Conservation (phyloP, 1,139 yeast species). For the Candida anutae region DNA sequence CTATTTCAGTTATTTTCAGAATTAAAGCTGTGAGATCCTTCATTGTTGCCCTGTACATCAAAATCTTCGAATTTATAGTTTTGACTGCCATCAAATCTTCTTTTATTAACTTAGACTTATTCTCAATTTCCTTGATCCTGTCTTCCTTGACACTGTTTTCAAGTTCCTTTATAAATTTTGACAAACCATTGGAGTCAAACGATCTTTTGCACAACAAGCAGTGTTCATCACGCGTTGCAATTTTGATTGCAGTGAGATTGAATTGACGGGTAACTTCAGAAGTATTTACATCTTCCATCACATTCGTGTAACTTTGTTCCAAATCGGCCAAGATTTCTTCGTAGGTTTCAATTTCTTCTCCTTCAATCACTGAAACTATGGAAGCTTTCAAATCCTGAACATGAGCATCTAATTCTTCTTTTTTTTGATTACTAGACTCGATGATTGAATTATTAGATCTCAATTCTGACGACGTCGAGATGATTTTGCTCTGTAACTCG, state of each 20-base stretch:
- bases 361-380: slow-evolving; percentile 25
- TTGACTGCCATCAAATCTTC: slow-evolving; percentile 19
- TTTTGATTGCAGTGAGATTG: slow-evolving; percentile 53
- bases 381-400: slow-evolving; percentile 10
- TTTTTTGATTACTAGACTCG: slow-evolving; percentile 7
- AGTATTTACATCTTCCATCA: slow-evolving; percentile 56
- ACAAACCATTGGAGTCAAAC: slow-evolving; percentile 39
- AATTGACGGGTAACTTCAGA: slow-evolving; percentile 59
- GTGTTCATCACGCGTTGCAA: slow-evolving; percentile 46
- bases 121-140: slow-evolving; percentile 28
- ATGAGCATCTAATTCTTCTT: slow-evolving; percentile 10
- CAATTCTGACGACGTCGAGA: slow-evolving; percentile 4
- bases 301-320: slow-evolving; percentile 52
- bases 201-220: slow-evolving; percentile 63
- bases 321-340: slow-evolving; percentile 43
- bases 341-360: slow-evolving; percentile 43
- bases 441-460: slow-evolving; percentile 10
- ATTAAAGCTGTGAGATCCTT: slow-evolving; percentile 5
- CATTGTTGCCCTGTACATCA: slow-evolving; percentile 17
- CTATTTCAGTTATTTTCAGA: slow-evolving; percentile 5
- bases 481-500: slow-evolving; percentile 6
- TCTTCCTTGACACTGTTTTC: slow-evolving; percentile 30
- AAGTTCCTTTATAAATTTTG: slow-evolving; percentile 24
- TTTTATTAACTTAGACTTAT: slow-evolving; percentile 24
- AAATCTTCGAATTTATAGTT: slow-evolving; percentile 21